A percentile compares a stretch with the other conserved stretches of the same genome.
Conservation (phyloP, 1,284 basidiomycete genomes). For the Volvariella surrecta region DNA sequence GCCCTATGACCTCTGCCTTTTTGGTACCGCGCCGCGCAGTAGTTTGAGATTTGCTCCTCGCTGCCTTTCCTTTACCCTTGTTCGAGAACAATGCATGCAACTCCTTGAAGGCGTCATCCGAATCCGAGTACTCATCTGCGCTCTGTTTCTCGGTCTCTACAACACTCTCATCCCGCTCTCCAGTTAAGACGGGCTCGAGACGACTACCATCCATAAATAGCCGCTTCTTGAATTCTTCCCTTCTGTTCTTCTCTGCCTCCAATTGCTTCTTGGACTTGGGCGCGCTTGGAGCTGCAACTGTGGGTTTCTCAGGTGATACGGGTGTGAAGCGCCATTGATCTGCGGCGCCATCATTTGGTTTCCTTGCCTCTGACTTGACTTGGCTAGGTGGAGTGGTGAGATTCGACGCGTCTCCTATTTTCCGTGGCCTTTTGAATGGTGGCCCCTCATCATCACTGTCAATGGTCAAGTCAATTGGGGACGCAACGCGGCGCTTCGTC, state of each 20-base stretch:
- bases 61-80: conserved; percentile 23
- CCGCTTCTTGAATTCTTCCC: conserved; percentile 47
- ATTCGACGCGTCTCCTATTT: not conserved
- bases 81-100: conserved; percentile 40
- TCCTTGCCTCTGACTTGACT: conserved; percentile 4
- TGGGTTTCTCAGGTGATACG: conserved; percentile 20
- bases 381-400: conserved; percentile 6
- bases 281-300: conserved; percentile 11
- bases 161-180: conserved; percentile 4
- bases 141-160: conserved; percentile 15
- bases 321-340: conserved; percentile 18
- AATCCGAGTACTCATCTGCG: conserved; percentile 18
- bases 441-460: conserved; percentile 24
- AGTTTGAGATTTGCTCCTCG: conserved; percentile 23
- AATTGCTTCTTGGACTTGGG: conserved; percentile 4
- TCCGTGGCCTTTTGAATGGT: conserved; percentile 14
- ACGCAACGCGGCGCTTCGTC: conserved; percentile 20
- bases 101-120: conserved; percentile 40
- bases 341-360: conserved; percentile 2
- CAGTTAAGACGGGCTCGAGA: conserved; percentile 11
- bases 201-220: conserved; percentile 41
- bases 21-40: conserved; percentile 22
- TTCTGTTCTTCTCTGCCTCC: conserved; percentile 23
- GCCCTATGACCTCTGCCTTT: conserved; percentile 47
- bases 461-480: conserved; percentile 47